Conservation (phyloP, 1,284 basidiomycete species). For the Ceratobasidium sp. region DNA sequence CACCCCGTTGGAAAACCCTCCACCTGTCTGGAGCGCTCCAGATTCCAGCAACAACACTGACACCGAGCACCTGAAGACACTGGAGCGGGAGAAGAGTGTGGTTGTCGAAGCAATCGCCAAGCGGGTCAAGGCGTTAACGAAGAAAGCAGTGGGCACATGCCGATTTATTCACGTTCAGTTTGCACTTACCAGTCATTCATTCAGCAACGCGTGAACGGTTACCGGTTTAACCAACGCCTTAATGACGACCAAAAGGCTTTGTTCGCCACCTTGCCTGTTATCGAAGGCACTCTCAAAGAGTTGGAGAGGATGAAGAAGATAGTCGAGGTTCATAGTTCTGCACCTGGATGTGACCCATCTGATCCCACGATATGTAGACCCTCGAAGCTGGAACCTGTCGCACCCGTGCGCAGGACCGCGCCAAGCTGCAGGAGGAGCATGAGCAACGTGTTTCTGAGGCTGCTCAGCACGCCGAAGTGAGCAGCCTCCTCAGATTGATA, state of each 20-base stretch:
- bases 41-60: slow-evolving; percentile 50
- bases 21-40: slow-evolving; percentile 56
- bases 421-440: slow-evolving; percentile 59
- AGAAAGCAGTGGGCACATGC: slow-evolving; percentile 83
- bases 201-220: slow-evolving; percentile 62
- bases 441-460: slow-evolving; percentile 66
- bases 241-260: slow-evolving; percentile 85
- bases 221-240: slow-evolving; percentile 62
- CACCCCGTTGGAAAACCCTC: slow-evolving; percentile 22
- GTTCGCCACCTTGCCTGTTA: slow-evolving; percentile 72
- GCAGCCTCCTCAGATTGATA: slow-evolving; percentile 45
- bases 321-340: slow-evolving; percentile 69
- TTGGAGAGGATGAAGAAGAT: slow-evolving; percentile 82
- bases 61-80: slow-evolving; percentile 57
- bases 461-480: slow-evolving; percentile 69
- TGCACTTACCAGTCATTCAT: not conserved
- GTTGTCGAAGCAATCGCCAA: slow-evolving; percentile 81
- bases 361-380: slow-evolving; percentile 55
- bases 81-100: slow-evolving; percentile 60
- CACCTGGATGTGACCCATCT: slow-evolving; percentile 17
- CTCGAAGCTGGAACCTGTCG: slow-evolving; percentile 3
- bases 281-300: slow-evolving; percentile 82
- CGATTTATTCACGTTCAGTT: not conserved
- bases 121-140: slow-evolving; percentile 75
- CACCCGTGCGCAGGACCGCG: slow-evolving; percentile 60